Base-by-base conservation (phyloP, 805 yeast species). In the Spathaspora sp. region DNA sequence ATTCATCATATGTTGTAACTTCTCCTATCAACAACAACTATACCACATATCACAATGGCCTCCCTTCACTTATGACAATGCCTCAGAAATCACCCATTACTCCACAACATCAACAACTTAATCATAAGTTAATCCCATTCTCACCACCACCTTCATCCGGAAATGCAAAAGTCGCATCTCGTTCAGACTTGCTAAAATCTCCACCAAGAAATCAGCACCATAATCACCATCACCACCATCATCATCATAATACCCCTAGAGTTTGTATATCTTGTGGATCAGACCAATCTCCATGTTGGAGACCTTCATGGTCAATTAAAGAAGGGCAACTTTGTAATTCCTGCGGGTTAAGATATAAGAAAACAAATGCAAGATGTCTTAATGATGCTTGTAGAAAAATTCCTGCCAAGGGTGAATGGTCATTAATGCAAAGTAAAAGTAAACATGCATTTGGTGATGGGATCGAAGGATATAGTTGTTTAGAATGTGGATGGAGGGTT, bases 291-390 rank as follows among this genome's bases (percentile, higher is more conserved):
- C 99, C 99, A 4, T 93, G 99, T 69, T 93, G 99, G 99, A 81
- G 99, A 64, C 99, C 99, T 1, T 87, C 96, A 5, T 93, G 99
- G 99, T 85, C 93, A 2, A 76, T 83, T 26, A 76, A 84, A 57
- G 90, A 87, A 55, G 98, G 97, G n/a, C 98, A 92, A 72, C 78
- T 93, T 58, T 93, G 99, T 75, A 93, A 93, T 66, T 89, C 97
- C 0, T 93, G 99, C 70, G 99, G 99, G 1, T 75, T 93, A 60
- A 78, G 99, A 57, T 93, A 89, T 73, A 92, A 94, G 69, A 93
- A 93, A 72, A 92, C 97, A 0, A 88, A 89, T 26, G 96, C 96
- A 2, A 80, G 97, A 63, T 93, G 99, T 70, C 73, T 87, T 48
- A 87, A 88, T 59, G 69, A 76, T 1, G 63, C 70, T 17, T 93